phyloP scores from a whole-genome alignment of 2,329 filamentous ascomycete genomes.

The Phyllosticta citribraziliensis region DNA sequence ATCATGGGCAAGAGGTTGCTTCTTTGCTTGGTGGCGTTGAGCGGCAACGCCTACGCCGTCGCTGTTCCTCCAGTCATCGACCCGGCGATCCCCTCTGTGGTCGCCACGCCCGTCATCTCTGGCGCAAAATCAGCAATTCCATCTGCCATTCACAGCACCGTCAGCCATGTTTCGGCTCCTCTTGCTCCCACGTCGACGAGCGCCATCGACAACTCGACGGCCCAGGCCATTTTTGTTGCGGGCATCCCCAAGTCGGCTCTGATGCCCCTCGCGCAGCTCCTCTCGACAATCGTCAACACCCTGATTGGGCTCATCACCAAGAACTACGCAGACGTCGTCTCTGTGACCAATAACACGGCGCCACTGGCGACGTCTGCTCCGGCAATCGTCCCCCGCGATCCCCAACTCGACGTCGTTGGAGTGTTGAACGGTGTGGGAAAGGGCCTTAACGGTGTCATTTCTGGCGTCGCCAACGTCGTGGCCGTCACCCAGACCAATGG shows the following conservation, averaged over 20 bases:
- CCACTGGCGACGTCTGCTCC: background rate
- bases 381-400: background rate
- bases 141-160: background rate
- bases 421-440: background rate
- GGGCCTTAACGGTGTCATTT: background rate
- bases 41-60: background rate
- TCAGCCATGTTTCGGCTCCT: background rate
- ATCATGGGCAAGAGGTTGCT: slow-evolving; percentile 4
- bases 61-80: background rate
- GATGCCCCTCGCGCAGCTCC: background rate
- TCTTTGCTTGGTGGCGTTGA: slow-evolving; percentile 4
- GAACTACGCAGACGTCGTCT: background rate
- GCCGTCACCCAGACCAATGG: background rate
- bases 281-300: background rate
- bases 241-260: background rate
- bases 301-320: background rate
- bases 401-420: background rate
- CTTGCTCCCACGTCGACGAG: background rate
- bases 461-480: background rate
- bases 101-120: background rate
- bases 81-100: background rate
- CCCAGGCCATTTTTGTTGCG: background rate
- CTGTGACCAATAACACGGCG: background rate
- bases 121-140: background rate
- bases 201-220: background rate